A percentile compares a stretch with the other conserved stretches of the same genome.
These are phyloP conservation scores for Trichosporon inkin DNA, from an alignment of 1,284 basidiomycete genomes.

Conservation along the genomic window DNA sequence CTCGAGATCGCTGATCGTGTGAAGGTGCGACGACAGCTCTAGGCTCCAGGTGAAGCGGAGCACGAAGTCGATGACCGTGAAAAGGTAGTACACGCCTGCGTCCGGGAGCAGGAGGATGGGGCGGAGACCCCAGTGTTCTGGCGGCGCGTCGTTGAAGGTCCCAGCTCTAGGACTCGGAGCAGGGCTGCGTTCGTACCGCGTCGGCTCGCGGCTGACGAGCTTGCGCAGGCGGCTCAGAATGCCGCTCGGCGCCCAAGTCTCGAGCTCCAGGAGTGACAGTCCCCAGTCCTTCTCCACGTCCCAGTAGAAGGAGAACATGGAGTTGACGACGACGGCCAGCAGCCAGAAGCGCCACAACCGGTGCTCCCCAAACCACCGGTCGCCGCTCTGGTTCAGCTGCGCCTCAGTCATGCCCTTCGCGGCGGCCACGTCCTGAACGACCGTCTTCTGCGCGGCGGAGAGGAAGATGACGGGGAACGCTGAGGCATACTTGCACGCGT, in stretches of 20 bases:
- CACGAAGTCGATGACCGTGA: constrained; percentile 77
- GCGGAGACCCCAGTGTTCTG: constrained; percentile 64
- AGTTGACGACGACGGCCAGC: constrained; percentile 78
- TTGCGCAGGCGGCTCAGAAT: background rate
- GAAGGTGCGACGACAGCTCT: constrained; percentile 83
- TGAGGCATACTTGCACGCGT: constrained; percentile 93
- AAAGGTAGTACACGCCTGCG: constrained; percentile 72
- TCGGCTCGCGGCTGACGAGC: background rate
- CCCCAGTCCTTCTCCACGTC: constrained; percentile 99
- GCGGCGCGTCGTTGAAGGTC: constrained; percentile 27
- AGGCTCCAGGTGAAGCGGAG: constrained; percentile 93
- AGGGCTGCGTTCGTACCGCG: constrained; percentile 11
- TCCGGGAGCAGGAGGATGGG: constrained; percentile 68
- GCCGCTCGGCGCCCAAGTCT: constrained; percentile 38
- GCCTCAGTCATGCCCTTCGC: constrained; percentile 53
- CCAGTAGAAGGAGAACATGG: constrained; percentile 98
- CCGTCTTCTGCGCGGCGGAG: constrained; percentile 75
- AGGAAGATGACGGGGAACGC: constrained; percentile 97
- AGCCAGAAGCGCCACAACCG: constrained; percentile 81
- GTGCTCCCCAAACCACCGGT: constrained; percentile 70
- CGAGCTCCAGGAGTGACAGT: constrained; percentile 64
- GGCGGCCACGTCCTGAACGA: constrained; percentile 58
- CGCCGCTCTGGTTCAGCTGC: constrained; percentile 46
- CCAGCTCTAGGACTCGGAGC: constrained; percentile 8
- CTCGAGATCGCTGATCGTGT: constrained; percentile 76